These are phyloP conservation scores for Hydnomerulius pinastri DNA, from an alignment of 768 basidiomycete species.

Conservation along the genomic window DNA sequence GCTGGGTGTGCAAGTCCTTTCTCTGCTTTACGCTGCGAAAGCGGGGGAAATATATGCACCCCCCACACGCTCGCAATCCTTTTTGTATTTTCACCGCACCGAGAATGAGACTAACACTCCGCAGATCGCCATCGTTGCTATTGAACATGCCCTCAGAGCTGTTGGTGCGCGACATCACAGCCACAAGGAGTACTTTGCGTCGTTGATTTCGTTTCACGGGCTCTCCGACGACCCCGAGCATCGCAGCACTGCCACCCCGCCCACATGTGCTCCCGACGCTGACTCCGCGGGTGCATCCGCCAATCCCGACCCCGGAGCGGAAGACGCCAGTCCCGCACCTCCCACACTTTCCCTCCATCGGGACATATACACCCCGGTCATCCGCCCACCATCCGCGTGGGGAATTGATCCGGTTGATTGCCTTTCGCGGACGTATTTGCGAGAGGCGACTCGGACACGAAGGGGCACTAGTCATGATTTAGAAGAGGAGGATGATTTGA, in stretches of 20 bases:
- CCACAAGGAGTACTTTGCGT: slow-evolving; percentile 44
- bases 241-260: background rate
- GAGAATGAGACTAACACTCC: background rate
- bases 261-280: slow-evolving; percentile 15
- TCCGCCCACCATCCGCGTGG: slow-evolving; percentile 31
- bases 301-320: slow-evolving; percentile 6
- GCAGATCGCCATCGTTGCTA: slow-evolving; percentile 45
- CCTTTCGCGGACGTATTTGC: slow-evolving; percentile 26
- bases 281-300: slow-evolving; percentile 1
- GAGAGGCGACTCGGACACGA: slow-evolving; percentile 17
- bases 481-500: slow-evolving; percentile 24
- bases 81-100: background rate
- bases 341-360: slow-evolving; percentile 26
- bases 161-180: slow-evolving; percentile 41
- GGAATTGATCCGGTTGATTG: slow-evolving; percentile 10
- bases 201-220: slow-evolving; percentile 25
- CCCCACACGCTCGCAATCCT: background rate
- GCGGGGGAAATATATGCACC: background rate
- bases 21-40: background rate
- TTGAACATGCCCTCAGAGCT: slow-evolving; percentile 51
- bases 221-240: background rate
- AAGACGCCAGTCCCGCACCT: background rate
- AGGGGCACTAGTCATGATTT: slow-evolving; percentile 19
- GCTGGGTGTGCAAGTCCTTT: background rate
- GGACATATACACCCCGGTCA: slow-evolving; percentile 37